Percentiles rank a stretch among this genome's conserved stretches.
phyloP scores from a whole-genome alignment of 139 green algal genomes.

The Closterium sp. region DNA sequence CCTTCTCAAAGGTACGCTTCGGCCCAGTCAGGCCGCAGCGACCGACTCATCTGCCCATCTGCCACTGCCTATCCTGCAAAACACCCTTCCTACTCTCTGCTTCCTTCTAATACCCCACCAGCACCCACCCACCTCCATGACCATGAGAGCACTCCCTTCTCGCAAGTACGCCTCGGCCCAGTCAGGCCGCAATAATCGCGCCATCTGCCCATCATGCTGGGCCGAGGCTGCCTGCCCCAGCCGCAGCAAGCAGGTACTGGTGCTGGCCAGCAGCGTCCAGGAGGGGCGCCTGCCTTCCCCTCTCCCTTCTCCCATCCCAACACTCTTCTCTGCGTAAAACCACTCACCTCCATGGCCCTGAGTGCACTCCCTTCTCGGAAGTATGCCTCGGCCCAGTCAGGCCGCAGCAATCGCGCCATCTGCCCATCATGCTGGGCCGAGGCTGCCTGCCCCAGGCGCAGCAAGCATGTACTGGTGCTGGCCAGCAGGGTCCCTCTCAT shows the following conservation, averaged over 20 bases:
- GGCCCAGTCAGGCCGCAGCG: conserved; percentile 25
- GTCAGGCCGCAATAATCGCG: conserved; percentile 3
- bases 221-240: conserved; percentile 23
- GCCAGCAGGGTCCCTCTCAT: conserved; percentile 35
- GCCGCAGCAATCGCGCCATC: conserved; percentile 6
- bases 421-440: conserved; percentile 18
- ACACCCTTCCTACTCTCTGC: background rate
- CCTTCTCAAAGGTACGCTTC: conserved; percentile 44
- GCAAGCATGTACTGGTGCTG: conserved; percentile 44
- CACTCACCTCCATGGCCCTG: too few species aligned
- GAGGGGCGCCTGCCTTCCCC: background rate
- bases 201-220: conserved; percentile 24
- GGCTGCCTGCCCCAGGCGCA: conserved; percentile 33
- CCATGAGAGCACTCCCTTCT: conserved; percentile 3
- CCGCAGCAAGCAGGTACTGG: conserved; percentile 44
- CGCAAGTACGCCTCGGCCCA: conserved; percentile 44
- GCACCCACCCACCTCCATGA: background rate
- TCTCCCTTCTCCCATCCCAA: background rate
- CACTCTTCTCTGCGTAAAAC: too few species aligned
- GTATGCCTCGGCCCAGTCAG: background rate
- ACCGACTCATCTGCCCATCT: conserved; percentile 23
- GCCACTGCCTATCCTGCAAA: background rate
- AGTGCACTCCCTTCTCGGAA: background rate
- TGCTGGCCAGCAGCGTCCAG: conserved; percentile 35
- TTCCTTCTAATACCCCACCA: background rate